Evolutionary conservation across 192 early-diverging fungal species (phyloP).

Genomic region (Nowakowskiella sp.): DNA sequence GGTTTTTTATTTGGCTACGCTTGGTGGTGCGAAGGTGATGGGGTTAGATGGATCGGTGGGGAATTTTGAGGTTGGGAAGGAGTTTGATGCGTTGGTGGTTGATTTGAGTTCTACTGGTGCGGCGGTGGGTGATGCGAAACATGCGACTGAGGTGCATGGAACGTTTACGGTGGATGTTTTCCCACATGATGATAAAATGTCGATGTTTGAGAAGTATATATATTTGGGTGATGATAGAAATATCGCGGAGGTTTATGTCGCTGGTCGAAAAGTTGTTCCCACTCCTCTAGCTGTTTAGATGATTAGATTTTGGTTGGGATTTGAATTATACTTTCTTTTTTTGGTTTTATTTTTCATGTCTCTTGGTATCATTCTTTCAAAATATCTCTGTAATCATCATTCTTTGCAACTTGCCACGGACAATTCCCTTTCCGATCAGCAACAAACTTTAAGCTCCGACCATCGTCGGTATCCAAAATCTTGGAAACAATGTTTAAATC

Average conservation of each 20-base stretch:
- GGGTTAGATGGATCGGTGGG: constrained; percentile 65
- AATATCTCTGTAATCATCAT: too few relatives aligned
- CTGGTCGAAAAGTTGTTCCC: constrained; percentile 38
- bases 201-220: constrained; percentile 79
- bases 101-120: constrained; percentile 31
- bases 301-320: too few relatives aligned
- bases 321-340: too few relatives aligned
- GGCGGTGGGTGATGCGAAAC: constrained; percentile 7
- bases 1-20: constrained; percentile 77
- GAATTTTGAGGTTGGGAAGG: constrained; percentile 77
- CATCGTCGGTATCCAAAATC: too few relatives aligned
- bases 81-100: constrained; percentile 86
- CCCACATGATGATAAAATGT: constrained; percentile 42
- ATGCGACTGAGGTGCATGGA: constrained; percentile 20
- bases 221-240: constrained; percentile 87
- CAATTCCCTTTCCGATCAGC: too few relatives aligned
- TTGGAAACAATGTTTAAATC: too few relatives aligned
- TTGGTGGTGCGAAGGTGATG: constrained; percentile 81
- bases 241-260: constrained; percentile 71
- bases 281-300: too few relatives aligned
- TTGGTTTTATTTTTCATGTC: too few relatives aligned
- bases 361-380: too few relatives aligned
- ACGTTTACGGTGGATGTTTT: constrained; percentile 65
- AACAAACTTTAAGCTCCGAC: too few relatives aligned
- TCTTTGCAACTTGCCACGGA: too few relatives aligned